A percentile compares a stretch with the other conserved stretches of the same genome.
Evolutionary conservation across 164 flowering plant genomes (phyloP).

Genomic region (Saururus chinensis): DNA sequence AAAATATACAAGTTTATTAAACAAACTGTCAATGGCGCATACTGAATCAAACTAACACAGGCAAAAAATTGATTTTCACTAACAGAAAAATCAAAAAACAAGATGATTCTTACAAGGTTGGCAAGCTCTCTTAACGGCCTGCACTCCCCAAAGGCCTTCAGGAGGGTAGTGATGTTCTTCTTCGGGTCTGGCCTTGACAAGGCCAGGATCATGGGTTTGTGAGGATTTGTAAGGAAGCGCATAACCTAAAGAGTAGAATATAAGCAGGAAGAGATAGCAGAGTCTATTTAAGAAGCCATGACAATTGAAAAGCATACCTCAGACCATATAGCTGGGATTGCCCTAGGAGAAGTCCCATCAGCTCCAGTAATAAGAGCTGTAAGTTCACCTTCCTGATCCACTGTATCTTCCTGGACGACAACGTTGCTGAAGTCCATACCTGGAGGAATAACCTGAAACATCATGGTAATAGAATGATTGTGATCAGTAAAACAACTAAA

Average conservation of each 20-base stretch:
- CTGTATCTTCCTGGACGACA: slow-evolving; percentile 52
- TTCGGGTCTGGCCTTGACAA: slow-evolving; percentile 94
- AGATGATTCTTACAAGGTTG: slow-evolving; percentile 57
- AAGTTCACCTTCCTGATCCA: slow-evolving; percentile 78
- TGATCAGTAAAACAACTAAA: too few relatives aligned
- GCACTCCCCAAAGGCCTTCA: slow-evolving; percentile 94
- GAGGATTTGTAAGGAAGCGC: slow-evolving; percentile 91
- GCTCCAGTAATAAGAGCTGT: slow-evolving; percentile 24
- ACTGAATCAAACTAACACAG: too few relatives aligned
- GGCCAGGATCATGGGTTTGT: slow-evolving; percentile 91
- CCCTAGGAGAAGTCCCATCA: slow-evolving; percentile 72
- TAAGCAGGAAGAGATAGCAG: background rate
- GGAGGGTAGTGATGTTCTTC: slow-evolving; percentile 81
- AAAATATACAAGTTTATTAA: background rate
- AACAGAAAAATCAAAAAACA: too few relatives aligned
- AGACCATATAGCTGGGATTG: slow-evolving; percentile 76
- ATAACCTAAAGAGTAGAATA: slow-evolving; percentile 41
- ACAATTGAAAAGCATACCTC: slow-evolving; percentile 39
- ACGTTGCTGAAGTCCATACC: slow-evolving; percentile 97
- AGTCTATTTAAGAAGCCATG: background rate
- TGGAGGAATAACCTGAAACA: slow-evolving; percentile 84
- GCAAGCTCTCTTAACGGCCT: slow-evolving; percentile 84
- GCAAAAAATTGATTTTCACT: background rate
- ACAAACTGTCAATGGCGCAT: background rate
- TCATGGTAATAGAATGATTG: background rate